Evolutionary conservation across 2,329 filamentous ascomycete genomes (phyloP), one percentile per base, ranked within the genome.

Genomic region (Venturia oleaginea): DNA sequence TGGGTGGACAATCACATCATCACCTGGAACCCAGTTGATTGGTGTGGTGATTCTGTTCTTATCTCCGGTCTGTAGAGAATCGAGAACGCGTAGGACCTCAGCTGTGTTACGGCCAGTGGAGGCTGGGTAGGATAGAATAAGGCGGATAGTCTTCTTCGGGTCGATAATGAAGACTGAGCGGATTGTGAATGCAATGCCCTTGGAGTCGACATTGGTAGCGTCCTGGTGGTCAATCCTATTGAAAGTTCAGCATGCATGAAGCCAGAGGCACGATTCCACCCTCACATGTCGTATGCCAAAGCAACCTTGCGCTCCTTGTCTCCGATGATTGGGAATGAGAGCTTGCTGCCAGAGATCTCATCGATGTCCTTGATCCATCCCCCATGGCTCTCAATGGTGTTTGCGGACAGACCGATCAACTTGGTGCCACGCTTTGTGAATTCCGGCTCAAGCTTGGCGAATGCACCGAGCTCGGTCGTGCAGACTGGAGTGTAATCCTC

Each of bases 151-250:
- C 80, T 85, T 85, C 77, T 82, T 83, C 65, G 84, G 84, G 77
- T 86, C 84, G 74, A 86, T 85, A 74, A 86, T 76, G 77, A 86
- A 86, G 72, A 86, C 84, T 64, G 81, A 84, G 73, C 84, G 83
- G 75, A 86, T 86, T 71, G 84, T 86, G 75, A 86, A 86, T 61
- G 84, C 64, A 66, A 80, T 77, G 72, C 80, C 80, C 77, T 81
- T 82, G 67, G 71, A 72, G 70, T 85, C 80, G 68, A 86, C 79
- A 72, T 84, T 85, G 75, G 84, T 85, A 66, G 82, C 79, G 68
- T 81, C 80, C 69, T 81, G 79, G 73, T 81, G 73, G 72, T 81
- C 80, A 54, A 82, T 73, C 78, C 77, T 79, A 68, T 42, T 15
- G n/a, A 3, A 38, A 17, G 15, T 11, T 61, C 32, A 61, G 59